These are phyloP conservation scores for Coniferiporia weirii DNA, from an alignment of 1,284 basidiomycete species.

Conservation along the genomic window DNA sequence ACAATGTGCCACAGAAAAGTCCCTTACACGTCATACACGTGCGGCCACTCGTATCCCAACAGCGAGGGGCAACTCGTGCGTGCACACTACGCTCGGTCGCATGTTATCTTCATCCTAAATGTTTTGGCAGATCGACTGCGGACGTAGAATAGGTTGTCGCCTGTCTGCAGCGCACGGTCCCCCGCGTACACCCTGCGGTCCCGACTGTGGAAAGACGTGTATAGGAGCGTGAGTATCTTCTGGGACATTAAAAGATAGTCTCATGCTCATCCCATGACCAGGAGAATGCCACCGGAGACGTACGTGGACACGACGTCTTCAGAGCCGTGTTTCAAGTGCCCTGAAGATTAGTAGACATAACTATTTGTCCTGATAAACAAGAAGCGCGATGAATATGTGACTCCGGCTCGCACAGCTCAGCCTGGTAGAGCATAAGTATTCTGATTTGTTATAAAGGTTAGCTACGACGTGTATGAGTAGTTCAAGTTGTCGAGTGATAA, in stretches of 20 bases:
- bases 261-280: neutral
- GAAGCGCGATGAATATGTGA: conserved; percentile 10
- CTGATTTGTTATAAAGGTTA: neutral
- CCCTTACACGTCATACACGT: conserved; percentile 27
- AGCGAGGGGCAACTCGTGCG: conserved; percentile 4
- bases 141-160: conserved; percentile 1
- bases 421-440: too few species aligned
- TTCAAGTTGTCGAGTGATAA: neutral
- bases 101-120: neutral
- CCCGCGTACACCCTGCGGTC: conserved; percentile 8
- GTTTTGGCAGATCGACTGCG: conserved; percentile 9
- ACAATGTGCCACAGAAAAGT: conserved; percentile 35
- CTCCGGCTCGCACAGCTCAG: neutral
- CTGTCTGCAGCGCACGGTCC: conserved; percentile 12
- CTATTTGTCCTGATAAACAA: neutral
- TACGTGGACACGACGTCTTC: neutral
- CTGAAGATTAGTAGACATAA: neutral
- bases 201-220: conserved; percentile 11
- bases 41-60: conserved; percentile 29
- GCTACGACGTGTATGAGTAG: neutral
- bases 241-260: neutral
- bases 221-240: conserved; percentile 13
- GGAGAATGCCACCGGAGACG: neutral
- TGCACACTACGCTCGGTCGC: neutral
- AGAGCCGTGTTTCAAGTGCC: conserved; percentile 8